A percentile compares a stretch with the other conserved stretches of the same genome.
These are phyloP conservation scores for Penicillium cinerascens DNA, from an alignment of 495 filamentous ascomycete genomes.

Conservation along the genomic window DNA sequence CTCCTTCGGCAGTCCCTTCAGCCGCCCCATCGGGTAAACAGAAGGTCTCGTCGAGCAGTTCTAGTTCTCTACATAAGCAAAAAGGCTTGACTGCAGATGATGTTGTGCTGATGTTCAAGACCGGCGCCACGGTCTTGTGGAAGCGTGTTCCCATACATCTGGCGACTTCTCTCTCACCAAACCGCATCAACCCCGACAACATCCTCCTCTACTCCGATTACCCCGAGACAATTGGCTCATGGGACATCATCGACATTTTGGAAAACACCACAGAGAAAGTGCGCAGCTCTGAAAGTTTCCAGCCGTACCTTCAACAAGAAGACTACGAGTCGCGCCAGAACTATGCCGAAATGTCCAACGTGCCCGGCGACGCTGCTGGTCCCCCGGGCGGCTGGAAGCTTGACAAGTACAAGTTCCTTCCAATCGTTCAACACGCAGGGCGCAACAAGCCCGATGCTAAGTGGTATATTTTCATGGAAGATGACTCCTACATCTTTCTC, in stretches of 20 bases:
- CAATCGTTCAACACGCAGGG: conserved; percentile 42
- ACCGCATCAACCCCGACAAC: conserved; percentile 24
- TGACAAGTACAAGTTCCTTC: conserved; percentile 50
- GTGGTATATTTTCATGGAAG: conserved; percentile 63
- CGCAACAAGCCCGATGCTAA: conserved; percentile 41
- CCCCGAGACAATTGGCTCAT: conserved; percentile 31
- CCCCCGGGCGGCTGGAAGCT: conserved; percentile 38
- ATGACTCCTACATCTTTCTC: conserved; percentile 59
- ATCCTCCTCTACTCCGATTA: conserved; percentile 35
- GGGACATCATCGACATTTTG: conserved; percentile 35
- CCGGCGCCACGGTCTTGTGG: conserved; percentile 34
- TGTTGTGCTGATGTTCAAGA: conserved; percentile 40
- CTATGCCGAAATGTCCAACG: conserved; percentile 20
- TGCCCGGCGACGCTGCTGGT: conserved; percentile 18
- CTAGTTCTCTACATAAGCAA: conserved; percentile 1
- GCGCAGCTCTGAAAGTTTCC: conserved; percentile 11
- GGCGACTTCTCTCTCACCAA: conserved; percentile 17
- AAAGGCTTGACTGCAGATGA: conserved; percentile 32
- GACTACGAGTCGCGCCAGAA: conserved; percentile 21
- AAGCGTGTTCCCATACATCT: conserved; percentile 34
- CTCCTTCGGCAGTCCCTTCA: conserved; percentile 12
- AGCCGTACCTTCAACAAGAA: conserved; percentile 20
- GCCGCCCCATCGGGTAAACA: conserved; percentile 30
- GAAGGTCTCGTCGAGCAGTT: not conserved
- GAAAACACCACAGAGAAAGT: conserved; percentile 21